A percentile compares a stretch with the other conserved stretches of the same genome.
phyloP scores from a whole-genome alignment of 2,329 filamentous ascomycete species.

The Clathrospora elynae region DNA sequence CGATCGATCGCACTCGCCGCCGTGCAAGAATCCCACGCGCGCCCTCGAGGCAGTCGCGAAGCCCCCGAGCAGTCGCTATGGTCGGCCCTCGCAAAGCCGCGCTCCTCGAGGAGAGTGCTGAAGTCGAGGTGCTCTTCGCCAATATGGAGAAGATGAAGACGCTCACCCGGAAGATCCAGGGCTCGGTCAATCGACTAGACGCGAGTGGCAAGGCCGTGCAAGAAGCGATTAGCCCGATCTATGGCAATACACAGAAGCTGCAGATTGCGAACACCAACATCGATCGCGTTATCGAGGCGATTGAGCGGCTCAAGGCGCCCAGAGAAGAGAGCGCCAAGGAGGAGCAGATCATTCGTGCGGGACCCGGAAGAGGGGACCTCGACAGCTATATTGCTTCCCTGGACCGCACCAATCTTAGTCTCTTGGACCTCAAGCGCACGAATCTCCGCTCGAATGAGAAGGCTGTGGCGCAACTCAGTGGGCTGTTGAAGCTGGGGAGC shows the following conservation, averaged over 20 bases:
- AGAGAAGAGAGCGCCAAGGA: constrained; percentile 90
- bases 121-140: constrained; percentile 69
- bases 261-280: constrained; percentile 90
- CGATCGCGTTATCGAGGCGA: constrained; percentile 81
- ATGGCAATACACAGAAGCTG: constrained; percentile 86
- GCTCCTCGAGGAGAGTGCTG: constrained; percentile 69
- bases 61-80: constrained; percentile 48
- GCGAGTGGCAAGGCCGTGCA: constrained; percentile 87
- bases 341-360: constrained; percentile 85
- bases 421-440: constrained; percentile 82
- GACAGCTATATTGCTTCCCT: constrained; percentile 86
- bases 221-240: constrained; percentile 89
- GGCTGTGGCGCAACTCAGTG: constrained; percentile 78
- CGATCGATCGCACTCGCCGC: constrained; percentile 9
- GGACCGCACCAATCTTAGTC: constrained; percentile 84
- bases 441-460: constrained; percentile 92
- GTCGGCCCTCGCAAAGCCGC: constrained; percentile 60
- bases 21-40: constrained; percentile 1
- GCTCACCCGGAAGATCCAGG: constrained; percentile 93
- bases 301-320: constrained; percentile 87
- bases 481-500: constrained; percentile 77
- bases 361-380: constrained; percentile 68
- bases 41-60: constrained; percentile 26
- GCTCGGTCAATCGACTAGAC: constrained; percentile 81
- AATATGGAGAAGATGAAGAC: constrained; percentile 89